These are phyloP conservation scores for Nicotiana sylvestris DNA, from an alignment of 257 asterid genomes.

Conservation along the genomic window DNA sequence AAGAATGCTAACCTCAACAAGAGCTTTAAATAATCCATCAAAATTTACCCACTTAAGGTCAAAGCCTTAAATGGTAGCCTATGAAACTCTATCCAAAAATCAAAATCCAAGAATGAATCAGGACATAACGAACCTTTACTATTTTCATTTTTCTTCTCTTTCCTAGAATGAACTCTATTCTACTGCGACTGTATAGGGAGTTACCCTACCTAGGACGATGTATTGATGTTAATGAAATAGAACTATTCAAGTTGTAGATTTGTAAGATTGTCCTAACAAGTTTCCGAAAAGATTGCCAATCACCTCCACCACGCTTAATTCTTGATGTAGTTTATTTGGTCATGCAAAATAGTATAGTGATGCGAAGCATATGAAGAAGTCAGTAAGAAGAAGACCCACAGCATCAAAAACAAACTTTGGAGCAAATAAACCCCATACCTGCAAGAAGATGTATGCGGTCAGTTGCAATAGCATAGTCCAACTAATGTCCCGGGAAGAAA, in stretches of 20 bases:
- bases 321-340: not conserved
- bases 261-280: not conserved
- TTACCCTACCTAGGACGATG: not conserved
- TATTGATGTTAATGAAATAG: not conserved
- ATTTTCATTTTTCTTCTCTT: not conserved
- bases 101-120: not conserved
- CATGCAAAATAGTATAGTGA: slow-evolving; percentile 54
- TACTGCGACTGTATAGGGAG: not conserved
- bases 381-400: slow-evolving; percentile 70
- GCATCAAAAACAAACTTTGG: slow-evolving; percentile 94
- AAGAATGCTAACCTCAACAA: not conserved
- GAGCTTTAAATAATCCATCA: not conserved
- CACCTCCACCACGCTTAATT: not conserved
- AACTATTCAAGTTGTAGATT: not conserved
- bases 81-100: not conserved
- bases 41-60: not conserved
- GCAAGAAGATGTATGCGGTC: slow-evolving; percentile 19
- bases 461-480: not conserved
- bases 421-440: slow-evolving; percentile 99
- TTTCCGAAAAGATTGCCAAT: not conserved
- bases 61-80: not conserved
- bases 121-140: not conserved
- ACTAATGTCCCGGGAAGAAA: not conserved
- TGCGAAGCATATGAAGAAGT: slow-evolving; percentile 59
- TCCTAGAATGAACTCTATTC: not conserved